Conservation (phyloP, 305 asterid species). For the Nicotiana rustica region DNA sequence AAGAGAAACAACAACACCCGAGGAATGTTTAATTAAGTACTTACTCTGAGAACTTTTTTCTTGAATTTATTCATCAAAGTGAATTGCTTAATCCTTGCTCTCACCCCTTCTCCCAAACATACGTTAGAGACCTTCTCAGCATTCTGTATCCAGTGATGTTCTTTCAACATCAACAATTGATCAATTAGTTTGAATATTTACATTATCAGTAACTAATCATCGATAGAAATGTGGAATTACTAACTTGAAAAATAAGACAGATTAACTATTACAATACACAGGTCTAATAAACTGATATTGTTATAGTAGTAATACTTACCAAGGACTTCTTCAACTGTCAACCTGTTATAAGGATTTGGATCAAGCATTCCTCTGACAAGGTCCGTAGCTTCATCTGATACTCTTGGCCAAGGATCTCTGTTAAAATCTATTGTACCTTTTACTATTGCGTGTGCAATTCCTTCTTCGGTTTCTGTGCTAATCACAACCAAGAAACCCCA, state of each 20-base stretch:
- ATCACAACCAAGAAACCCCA: constrained; percentile 33
- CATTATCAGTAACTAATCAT: neutral
- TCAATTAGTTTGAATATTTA: neutral
- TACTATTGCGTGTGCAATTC: constrained; percentile 87
- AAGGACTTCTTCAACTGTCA: constrained; percentile 74
- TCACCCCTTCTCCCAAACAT: constrained; percentile 77
- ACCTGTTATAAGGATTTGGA: constrained; percentile 63
- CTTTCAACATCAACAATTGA: constrained; percentile 41
- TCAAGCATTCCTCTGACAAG: constrained; percentile 84
- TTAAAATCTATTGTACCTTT: constrained; percentile 67
- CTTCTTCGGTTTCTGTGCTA: constrained; percentile 93
- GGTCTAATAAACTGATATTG: neutral
- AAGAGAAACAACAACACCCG: neutral
- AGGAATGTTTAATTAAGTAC: constrained; percentile 23
- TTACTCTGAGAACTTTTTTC: constrained; percentile 85
- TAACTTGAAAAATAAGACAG: too few species aligned
- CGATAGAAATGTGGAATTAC: too few species aligned
- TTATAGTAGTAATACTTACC: constrained; percentile 45
- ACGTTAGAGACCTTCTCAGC: constrained; percentile 68
- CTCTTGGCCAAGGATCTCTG: constrained; percentile 92
- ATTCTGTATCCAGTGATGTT: constrained; percentile 76
- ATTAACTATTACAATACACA: neutral
- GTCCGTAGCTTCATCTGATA: constrained; percentile 77
- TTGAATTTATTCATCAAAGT: constrained; percentile 94
- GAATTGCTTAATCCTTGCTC: constrained; percentile 82